Base-by-base conservation (phyloP, 2,329 filamentous ascomycete genomes). In the Ophiosphaerella korrae region DNA sequence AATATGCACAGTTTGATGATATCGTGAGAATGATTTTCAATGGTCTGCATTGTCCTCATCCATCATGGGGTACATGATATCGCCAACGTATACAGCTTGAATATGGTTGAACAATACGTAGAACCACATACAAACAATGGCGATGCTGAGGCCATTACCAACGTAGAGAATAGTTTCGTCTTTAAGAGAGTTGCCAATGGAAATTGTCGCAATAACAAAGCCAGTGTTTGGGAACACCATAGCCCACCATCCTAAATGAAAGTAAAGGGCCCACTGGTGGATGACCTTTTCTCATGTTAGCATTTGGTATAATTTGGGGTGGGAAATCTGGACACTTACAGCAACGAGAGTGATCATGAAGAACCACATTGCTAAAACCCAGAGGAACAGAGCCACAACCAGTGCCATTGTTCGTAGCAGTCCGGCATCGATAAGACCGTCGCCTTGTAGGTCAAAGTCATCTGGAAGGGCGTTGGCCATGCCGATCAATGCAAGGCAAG, bases 401-500 rank as follows among this genome's bases (percentile, higher is more conserved):
- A 84, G 64, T 1, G 80, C 78, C 21, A 81, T 50, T 3, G 80
- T 74, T 26, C 76, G 66, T 46, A 81, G 64, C 12, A 81, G 16
- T 16, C 63, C 54, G 8, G 57, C 70, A 45, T 82, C 78, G 24
- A 84, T 72, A 7, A 72, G 73, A 37, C 75, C 72, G 6, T 82
- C 75, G 13, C 77, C 72, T 23, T 79, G 75, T 45, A 84, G 71
- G 39, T 74, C 74, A 56, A 81, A 82, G 33, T 77, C 74, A 5
- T 67, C 58, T 0, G 62, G 75, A 0, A 86, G 69, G 7, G 80
- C 79, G 39, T 81, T 78, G 0, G 86, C 80, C 81, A 90, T 87
- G 41, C 87, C 87, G 33, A 90, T 82, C 35, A 90, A 77, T 0
- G 88, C 87, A 12, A 90, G 75, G 1, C 84, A 84, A 0, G 88